These are phyloP conservation scores for Graphilbum sp. DNA, from an alignment of 2,329 filamentous ascomycete species.

Conservation along the genomic window DNA sequence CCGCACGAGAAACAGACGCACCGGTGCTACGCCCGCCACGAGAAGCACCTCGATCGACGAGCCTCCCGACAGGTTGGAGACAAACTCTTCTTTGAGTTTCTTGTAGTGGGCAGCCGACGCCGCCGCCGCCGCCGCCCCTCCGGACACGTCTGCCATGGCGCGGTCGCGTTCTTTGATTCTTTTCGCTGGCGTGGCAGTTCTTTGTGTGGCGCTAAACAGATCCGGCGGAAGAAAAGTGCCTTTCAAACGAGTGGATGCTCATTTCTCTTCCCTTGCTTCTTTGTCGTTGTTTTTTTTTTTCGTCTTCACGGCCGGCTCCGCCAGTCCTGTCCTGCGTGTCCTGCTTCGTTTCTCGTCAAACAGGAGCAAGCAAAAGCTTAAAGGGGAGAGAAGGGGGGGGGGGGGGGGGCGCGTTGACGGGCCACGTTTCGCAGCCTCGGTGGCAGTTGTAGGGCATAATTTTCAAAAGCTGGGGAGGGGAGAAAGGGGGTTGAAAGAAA, in stretches of 20 bases:
- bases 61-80: conserved; percentile 78
- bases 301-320: neutral
- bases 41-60: conserved; percentile 71
- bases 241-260: too few relatives aligned
- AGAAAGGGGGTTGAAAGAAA: too few relatives aligned
- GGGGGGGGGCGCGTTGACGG: too few relatives aligned
- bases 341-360: neutral
- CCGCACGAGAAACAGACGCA: conserved; percentile 33
- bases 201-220: neutral
- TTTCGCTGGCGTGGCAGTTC: neutral
- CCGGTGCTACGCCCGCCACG: conserved; percentile 72
- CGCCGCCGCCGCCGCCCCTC: conserved; percentile 4
- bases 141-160: conserved; percentile 4
- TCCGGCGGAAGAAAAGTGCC: neutral
- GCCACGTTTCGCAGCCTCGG: too few relatives aligned
- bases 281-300: neutral
- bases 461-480: too few relatives aligned
- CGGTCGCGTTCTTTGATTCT: neutral
- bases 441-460: too few relatives aligned
- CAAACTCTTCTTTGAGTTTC: conserved; percentile 83
- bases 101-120: conserved; percentile 51
- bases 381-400: too few relatives aligned
- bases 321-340: neutral
- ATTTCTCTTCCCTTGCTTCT: too few relatives aligned
- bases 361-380: too few relatives aligned